phyloP scores from a whole-genome alignment of 768 basidiomycete species.

The Calvatia gigantea region DNA sequence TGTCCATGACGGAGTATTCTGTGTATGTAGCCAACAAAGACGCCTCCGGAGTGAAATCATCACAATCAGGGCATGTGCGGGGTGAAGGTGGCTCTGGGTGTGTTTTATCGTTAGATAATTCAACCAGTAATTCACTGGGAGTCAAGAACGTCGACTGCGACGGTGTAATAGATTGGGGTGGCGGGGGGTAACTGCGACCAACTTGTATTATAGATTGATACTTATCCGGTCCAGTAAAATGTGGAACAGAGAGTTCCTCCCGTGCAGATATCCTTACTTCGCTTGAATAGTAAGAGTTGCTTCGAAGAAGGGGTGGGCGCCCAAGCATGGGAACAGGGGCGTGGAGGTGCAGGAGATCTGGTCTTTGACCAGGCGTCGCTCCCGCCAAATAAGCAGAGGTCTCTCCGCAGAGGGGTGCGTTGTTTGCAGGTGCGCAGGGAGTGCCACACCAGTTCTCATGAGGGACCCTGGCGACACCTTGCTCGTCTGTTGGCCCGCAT shows the following conservation, averaged over 20 bases:
- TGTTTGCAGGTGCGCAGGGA: no score
- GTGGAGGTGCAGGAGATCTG: not conserved
- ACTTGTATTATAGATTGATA: not conserved
- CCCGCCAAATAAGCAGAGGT: not conserved
- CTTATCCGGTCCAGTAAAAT: not conserved
- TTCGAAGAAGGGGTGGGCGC: not conserved
- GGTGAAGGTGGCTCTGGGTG: not conserved
- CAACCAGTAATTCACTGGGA: constrained; percentile 57
- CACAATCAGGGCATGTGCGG: not conserved
- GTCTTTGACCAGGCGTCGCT: not conserved
- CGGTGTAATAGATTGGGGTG: not conserved
- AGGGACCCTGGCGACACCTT: no score
- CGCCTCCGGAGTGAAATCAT: constrained; percentile 44
- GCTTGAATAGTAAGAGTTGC: not conserved
- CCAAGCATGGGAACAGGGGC: constrained; percentile 4
- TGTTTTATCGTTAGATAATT: constrained; percentile 27
- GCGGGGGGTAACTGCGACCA: not conserved
- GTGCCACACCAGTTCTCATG: no score
- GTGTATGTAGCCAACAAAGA: constrained; percentile 61
- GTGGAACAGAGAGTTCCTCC: not conserved
- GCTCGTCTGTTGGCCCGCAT: no score
- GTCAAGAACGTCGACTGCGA: constrained; percentile 50
- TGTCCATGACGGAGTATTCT: not conserved
- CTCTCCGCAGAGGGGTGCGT: not conserved
- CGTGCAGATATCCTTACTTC: not conserved